phyloP scores from a whole-genome alignment of 257 asterid genomes.

The Plectranthus barbatus region DNA sequence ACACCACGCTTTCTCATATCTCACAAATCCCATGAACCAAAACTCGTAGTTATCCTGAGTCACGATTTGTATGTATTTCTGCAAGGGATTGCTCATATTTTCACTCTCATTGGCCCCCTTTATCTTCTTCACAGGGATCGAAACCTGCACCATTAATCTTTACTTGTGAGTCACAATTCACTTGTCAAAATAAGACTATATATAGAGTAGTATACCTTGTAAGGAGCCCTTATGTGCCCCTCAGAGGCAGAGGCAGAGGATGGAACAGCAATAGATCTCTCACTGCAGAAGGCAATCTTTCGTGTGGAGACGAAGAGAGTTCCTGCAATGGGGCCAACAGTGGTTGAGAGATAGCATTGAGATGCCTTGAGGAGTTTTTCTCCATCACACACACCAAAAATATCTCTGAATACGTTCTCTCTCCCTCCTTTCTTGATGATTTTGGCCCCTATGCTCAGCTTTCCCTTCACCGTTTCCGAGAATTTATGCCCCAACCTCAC shows the following conservation, averaged over 20 bases:
- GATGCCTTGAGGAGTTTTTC: constrained; percentile 3
- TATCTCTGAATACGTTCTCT: background rate
- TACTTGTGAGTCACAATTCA: too few species aligned
- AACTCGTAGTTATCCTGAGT: background rate
- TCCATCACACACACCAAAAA: background rate
- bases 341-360: background rate
- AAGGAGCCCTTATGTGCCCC: background rate
- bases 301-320: background rate
- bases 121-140: background rate
- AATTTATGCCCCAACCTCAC: constrained; percentile 1
- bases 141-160: background rate
- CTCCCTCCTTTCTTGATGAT: background rate
- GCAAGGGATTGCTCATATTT: background rate
- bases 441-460: background rate
- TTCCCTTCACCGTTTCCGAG: background rate
- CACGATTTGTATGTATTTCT: background rate
- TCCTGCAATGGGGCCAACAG: background rate
- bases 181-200: background rate
- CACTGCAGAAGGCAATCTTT: background rate
- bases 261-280: background rate
- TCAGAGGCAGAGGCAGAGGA: background rate
- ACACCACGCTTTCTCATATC: constrained; percentile 1
- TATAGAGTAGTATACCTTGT: background rate
- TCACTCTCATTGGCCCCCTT: background rate
- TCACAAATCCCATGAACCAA: constrained; percentile 1